Conservation (phyloP, 768 basidiomycete genomes). For the Boletellus ananiceps region DNA sequence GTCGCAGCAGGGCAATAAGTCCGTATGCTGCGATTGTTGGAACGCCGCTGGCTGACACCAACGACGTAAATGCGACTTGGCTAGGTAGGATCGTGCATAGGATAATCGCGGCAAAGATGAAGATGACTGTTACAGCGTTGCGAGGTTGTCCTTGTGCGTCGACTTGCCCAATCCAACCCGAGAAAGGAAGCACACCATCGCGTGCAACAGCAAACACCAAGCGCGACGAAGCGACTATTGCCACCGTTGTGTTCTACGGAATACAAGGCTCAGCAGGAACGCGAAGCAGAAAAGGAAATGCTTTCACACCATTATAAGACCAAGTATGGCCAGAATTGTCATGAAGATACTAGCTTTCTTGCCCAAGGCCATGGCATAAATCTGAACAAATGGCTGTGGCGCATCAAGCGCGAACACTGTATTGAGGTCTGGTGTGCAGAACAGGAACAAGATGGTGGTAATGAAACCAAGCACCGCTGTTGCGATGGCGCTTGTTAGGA, state of each 20-base stretch:
- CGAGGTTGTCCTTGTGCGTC: conserved; percentile 67
- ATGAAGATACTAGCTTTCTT: conserved; percentile 78
- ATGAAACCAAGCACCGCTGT: conserved; percentile 78
- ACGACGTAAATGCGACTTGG: conserved; percentile 87
- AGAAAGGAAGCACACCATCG: conserved; percentile 85
- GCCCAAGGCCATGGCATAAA: conserved; percentile 82
- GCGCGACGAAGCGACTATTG: conserved; percentile 84
- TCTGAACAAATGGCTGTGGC: conserved; percentile 87
- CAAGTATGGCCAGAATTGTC: conserved; percentile 78
- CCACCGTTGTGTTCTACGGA: conserved; percentile 74
- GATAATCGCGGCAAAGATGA: conserved; percentile 64
- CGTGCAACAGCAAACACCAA: conserved; percentile 92
- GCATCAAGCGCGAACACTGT: conserved; percentile 70
- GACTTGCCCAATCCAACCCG: conserved; percentile 77
- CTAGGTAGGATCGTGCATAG: conserved; percentile 89
- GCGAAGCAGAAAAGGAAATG: neutral
- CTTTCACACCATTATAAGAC: conserved; percentile 71
- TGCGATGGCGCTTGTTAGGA: conserved; percentile 70
- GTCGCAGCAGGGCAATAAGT: conserved; percentile 68
- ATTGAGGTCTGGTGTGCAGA: conserved; percentile 78
- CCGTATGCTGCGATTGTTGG: conserved; percentile 89
- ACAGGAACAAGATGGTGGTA: conserved; percentile 76
- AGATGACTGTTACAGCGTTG: conserved; percentile 86
- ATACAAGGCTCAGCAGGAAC: neutral
- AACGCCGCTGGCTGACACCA: conserved; percentile 80